These are phyloP conservation scores for Lecanicillium sp. DNA, from an alignment of 2,329 filamentous ascomycete species.

Conservation along the genomic window DNA sequence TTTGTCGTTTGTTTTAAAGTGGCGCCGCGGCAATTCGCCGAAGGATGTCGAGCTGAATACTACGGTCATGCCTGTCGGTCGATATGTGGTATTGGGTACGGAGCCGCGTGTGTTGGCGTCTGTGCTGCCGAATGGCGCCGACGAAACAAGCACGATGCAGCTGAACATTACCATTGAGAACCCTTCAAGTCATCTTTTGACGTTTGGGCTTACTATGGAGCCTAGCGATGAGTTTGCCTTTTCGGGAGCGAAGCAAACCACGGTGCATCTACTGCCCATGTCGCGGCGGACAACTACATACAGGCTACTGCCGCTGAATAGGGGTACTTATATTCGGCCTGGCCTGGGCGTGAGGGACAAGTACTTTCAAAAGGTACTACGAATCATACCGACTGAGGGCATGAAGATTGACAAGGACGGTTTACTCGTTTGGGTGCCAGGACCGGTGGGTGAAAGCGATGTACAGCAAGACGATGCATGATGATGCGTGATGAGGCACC, in stretches of 20 bases:
- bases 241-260: slow-evolving; percentile 74
- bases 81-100: slow-evolving; percentile 69
- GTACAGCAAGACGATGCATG: slow-evolving; percentile 13
- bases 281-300: slow-evolving; percentile 69
- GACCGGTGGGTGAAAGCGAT: slow-evolving; percentile 18
- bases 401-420: slow-evolving; percentile 59
- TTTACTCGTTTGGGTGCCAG: slow-evolving; percentile 52
- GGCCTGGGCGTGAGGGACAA: slow-evolving; percentile 73
- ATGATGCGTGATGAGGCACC: slow-evolving; percentile 1
- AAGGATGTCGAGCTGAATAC: slow-evolving; percentile 38
- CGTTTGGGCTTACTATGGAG: slow-evolving; percentile 88
- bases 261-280: slow-evolving; percentile 73
- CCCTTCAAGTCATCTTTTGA: slow-evolving; percentile 87
- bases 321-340: slow-evolving; percentile 61
- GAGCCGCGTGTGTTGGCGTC: slow-evolving; percentile 78
- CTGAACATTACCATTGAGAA: slow-evolving; percentile 72
- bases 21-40: slow-evolving; percentile 50
- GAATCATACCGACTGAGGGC: slow-evolving; percentile 70
- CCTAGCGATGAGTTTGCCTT: slow-evolving; percentile 90
- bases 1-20: slow-evolving; percentile 65
- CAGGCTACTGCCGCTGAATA: slow-evolving; percentile 59
- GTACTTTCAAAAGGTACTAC: slow-evolving; percentile 86
- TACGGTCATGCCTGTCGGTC: slow-evolving; percentile 67
- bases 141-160: slow-evolving; percentile 28
- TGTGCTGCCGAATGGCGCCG: slow-evolving; percentile 34